phyloP scores from a whole-genome alignment of 2,329 filamentous ascomycete species.

The Bipolaris victoriae region DNA sequence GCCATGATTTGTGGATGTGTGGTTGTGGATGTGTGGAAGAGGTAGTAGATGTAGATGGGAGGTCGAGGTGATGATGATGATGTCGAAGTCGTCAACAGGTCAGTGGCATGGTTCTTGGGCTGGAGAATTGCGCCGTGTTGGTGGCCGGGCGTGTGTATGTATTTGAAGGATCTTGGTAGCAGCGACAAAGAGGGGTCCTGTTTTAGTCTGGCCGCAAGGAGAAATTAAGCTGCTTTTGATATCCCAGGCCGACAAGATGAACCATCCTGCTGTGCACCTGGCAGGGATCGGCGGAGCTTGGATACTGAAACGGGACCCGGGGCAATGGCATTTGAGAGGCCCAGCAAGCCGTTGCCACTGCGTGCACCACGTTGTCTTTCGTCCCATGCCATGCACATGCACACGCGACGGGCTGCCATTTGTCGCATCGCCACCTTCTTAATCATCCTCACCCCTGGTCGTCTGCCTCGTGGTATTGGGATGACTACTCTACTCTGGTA shows the following conservation, averaged over 20 bases:
- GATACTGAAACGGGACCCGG: constrained; percentile 35
- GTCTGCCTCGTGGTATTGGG: constrained; percentile 17
- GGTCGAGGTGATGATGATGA: constrained; percentile 15
- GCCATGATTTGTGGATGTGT: constrained; percentile 38
- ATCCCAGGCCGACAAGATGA: constrained; percentile 40
- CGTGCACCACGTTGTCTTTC: constrained; percentile 28
- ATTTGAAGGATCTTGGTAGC: constrained; percentile 39
- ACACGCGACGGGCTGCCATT: constrained; percentile 9
- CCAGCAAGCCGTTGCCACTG: constrained; percentile 24
- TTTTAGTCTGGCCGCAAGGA: constrained; percentile 45
- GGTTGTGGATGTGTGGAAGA: constrained; percentile 22
- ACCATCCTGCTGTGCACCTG: constrained; percentile 39
- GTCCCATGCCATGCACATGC: constrained; percentile 24
- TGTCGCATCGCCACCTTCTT: constrained; percentile 15
- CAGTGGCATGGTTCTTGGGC: constrained; percentile 43
- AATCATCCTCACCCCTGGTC: constrained; percentile 10
- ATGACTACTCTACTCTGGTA: too few relatives aligned
- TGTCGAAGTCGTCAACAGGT: constrained; percentile 35
- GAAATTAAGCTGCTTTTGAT: constrained; percentile 44
- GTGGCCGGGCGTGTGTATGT: constrained; percentile 41
- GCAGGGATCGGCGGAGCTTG: constrained; percentile 45
- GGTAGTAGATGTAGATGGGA: not conserved
- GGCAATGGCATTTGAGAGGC: constrained; percentile 29
- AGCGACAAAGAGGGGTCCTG: constrained; percentile 36
- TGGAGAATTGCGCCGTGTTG: constrained; percentile 31